These are phyloP conservation scores for Cladophialophora bantiana DNA, from an alignment of 2,329 filamentous ascomycete genomes.

Conservation along the genomic window DNA sequence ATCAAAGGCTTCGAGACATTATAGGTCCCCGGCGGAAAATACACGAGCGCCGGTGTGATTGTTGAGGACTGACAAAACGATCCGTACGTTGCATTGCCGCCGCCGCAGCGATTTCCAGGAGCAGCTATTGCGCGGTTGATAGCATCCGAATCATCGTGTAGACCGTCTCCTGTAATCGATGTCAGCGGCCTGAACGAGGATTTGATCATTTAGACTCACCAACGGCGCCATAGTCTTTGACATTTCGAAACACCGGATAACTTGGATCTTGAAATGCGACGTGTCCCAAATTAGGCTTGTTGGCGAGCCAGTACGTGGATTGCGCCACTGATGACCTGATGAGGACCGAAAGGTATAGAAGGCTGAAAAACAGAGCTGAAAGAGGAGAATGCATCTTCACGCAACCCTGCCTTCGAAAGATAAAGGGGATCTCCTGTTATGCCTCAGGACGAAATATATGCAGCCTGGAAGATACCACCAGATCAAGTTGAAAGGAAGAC, in stretches of 20 bases:
- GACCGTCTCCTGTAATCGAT: slow-evolving; percentile 57
- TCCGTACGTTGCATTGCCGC: slow-evolving; percentile 49
- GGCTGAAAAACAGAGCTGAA: slow-evolving; percentile 14
- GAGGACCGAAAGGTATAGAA: slow-evolving; percentile 21
- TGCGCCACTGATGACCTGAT: slow-evolving; percentile 30
- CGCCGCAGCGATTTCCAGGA: slow-evolving; percentile 73
- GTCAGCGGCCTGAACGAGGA: slow-evolving; percentile 1
- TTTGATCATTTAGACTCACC: slow-evolving; percentile 21
- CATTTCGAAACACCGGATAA: slow-evolving; percentile 70
- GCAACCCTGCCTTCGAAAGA: background rate
- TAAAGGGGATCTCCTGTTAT: background rate
- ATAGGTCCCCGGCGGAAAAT: slow-evolving; percentile 83
- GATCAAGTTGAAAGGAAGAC: slow-evolving; percentile 11
- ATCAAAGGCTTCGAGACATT: slow-evolving; percentile 72
- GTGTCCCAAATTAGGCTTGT: slow-evolving; percentile 46
- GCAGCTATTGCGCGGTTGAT: slow-evolving; percentile 78
- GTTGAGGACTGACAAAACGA: slow-evolving; percentile 74
- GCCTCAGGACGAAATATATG: slow-evolving; percentile 12
- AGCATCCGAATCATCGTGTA: slow-evolving; percentile 76
- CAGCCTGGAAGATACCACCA: background rate
- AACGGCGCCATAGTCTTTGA: slow-evolving; percentile 72
- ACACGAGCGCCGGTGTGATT: slow-evolving; percentile 76
- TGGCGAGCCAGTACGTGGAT: slow-evolving; percentile 45
- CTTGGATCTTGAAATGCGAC: slow-evolving; percentile 42
- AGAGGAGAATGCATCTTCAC: slow-evolving; percentile 21